Evolutionary conservation across 148 eudicot genomes (phyloP).

Genomic region (Pharnaceum exiguum): DNA sequence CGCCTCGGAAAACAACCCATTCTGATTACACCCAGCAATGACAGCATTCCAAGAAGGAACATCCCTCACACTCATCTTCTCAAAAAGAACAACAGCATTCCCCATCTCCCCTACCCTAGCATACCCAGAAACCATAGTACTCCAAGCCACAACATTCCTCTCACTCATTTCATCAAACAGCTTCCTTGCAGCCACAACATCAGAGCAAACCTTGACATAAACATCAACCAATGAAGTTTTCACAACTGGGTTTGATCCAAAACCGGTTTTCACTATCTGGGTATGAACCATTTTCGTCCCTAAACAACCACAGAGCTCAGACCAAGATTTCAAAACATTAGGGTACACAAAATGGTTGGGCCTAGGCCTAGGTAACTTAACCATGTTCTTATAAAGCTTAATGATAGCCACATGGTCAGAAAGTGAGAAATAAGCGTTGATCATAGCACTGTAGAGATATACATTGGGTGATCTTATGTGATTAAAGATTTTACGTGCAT

Average conservation of each 20-base stretch:
- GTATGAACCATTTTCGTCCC: slow-evolving; percentile 59
- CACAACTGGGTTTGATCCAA: slow-evolving; percentile 60
- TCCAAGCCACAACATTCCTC: slow-evolving; percentile 68
- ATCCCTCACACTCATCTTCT: slow-evolving; percentile 55
- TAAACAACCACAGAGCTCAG: slow-evolving; percentile 27
- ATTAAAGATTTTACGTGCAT: slow-evolving; percentile 54
- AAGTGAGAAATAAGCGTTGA: slow-evolving; percentile 47
- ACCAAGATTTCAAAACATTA: slow-evolving; percentile 41
- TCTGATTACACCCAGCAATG: slow-evolving; percentile 66
- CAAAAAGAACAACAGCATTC: slow-evolving; percentile 57
- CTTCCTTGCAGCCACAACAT: slow-evolving; percentile 35
- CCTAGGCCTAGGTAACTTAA: slow-evolving; percentile 19
- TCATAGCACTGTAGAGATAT: slow-evolving; percentile 63
- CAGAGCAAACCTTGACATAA: slow-evolving; percentile 44
- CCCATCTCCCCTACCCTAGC: slow-evolving; percentile 54
- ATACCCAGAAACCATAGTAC: slow-evolving; percentile 74
- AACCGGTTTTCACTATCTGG: slow-evolving; percentile 62
- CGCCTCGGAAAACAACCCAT: slow-evolving; percentile 70
- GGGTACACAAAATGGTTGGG: slow-evolving; percentile 63
- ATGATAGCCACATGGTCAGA: slow-evolving; percentile 30
- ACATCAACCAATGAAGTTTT: slow-evolving; percentile 58
- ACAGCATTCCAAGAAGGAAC: slow-evolving; percentile 73
- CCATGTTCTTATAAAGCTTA: slow-evolving; percentile 40
- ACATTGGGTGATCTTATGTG: slow-evolving; percentile 45
- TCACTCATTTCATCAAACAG: slow-evolving; percentile 80